Percentiles rank a stretch among this genome's conserved stretches.
These are phyloP conservation scores for Erythrophleum ivorense DNA, from an alignment of 331 rosid genomes.

Conservation along the genomic window DNA sequence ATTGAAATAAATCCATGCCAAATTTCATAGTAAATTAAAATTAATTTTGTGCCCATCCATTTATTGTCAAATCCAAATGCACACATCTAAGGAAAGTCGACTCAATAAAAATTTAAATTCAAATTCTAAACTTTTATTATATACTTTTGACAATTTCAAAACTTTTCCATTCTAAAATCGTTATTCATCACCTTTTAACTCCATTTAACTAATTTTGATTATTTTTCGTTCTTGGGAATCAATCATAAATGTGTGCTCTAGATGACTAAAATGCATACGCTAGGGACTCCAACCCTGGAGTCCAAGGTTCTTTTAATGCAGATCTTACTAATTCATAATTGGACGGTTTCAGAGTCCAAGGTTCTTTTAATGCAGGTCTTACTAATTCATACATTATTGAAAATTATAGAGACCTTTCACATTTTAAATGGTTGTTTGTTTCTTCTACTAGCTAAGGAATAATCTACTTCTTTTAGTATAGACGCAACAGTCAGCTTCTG, in stretches of 20 bases:
- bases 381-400: background rate
- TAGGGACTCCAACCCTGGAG: background rate
- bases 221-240: background rate
- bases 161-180: background rate
- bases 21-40: background rate
- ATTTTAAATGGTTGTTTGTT: background rate
- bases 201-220: background rate
- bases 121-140: background rate
- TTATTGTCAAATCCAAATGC: background rate
- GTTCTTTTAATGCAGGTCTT: background rate
- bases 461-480: too few species aligned
- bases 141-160: background rate
- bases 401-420: background rate
- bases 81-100: background rate
- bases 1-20: too few species aligned
- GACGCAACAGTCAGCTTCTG: too few species aligned
- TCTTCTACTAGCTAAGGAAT: too few species aligned
- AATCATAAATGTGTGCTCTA: background rate
- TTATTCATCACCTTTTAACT: background rate
- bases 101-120: background rate
- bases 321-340: background rate
- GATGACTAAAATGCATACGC: background rate
- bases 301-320: background rate
- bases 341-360: background rate
- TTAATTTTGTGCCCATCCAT: background rate